Conservation (phyloP, 768 basidiomycete genomes). For the Rhodotorula paludigena region DNA sequence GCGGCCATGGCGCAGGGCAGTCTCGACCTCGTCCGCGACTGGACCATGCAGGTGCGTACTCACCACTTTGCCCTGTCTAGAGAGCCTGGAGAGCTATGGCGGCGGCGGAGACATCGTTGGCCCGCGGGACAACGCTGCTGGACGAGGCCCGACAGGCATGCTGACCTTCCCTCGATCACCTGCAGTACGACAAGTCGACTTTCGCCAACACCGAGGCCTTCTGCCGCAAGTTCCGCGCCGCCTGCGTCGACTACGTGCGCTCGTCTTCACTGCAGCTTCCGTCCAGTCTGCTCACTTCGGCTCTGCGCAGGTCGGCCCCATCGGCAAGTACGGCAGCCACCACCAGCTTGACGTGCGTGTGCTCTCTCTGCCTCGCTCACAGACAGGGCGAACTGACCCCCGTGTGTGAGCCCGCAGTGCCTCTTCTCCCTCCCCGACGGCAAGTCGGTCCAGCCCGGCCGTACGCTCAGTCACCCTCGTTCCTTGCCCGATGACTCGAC, state of each 20-base stretch:
- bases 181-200: not conserved
- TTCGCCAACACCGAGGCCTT: constrained; percentile 17
- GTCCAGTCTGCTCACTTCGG: too few relatives aligned
- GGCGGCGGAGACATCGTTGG: too few relatives aligned
- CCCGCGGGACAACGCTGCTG: too few relatives aligned
- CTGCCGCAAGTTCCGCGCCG: constrained; percentile 11
- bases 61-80: too few relatives aligned
- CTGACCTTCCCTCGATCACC: too few relatives aligned
- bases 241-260: constrained; percentile 22
- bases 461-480: not conserved
- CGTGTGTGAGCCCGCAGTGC: too few relatives aligned
- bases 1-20: constrained; percentile 18
- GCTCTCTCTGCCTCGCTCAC: too few relatives aligned
- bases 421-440: constrained; percentile 8
- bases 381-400: too few relatives aligned
- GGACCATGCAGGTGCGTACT: not conserved
- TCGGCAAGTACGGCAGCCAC: constrained; percentile 1
- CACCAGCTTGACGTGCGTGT: constrained; percentile 14
- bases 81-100: too few relatives aligned
- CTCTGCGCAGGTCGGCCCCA: not conserved
- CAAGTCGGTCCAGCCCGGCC: constrained; percentile 3
- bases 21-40: constrained; percentile 16
- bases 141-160: too few relatives aligned
- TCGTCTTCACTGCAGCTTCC: not conserved
- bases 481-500: not conserved